Base-by-base conservation (phyloP, 441 rosid genomes). In the Arabidopsis lyrata region DNA sequence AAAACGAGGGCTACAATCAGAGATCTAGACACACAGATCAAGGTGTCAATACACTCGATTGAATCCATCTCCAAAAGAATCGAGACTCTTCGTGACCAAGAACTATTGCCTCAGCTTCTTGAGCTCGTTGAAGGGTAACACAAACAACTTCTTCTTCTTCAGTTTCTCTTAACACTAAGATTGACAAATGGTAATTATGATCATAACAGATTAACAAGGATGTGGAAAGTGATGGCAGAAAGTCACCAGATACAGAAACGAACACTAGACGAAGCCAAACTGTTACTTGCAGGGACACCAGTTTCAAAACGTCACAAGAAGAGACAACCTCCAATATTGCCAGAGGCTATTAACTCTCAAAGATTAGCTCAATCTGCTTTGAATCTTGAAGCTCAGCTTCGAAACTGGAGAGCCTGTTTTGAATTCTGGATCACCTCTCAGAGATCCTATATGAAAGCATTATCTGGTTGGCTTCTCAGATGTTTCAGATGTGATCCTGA, bases 201-300 rank as follows among this genome's bases (percentile, higher is more conserved):
- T 54, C 59, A 48, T 54, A 75, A 73, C 90, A 95, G 99, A 77
- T 77, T 95, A 72, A 85, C 90, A 63, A 86, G 80, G 72, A 95
- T 93, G 99, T 95, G 99, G 99, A 86, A 88, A 80, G 90, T 88
- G 71, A 93, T 95, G 98, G 93, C 96, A 45, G 94, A 90, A 72
- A 86, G 98, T 72, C 99, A 95, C 71, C 90, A 84, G 68, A 79
- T 83, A 44, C 98, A 93, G 78, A 93, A 85, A 79, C 87, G 84
- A 69, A 90, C 98, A 57, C 77, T 95, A 77, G 97, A 93, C 27
- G 96, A 90, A 76, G 99, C 99, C 32, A 95, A 90, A 84, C 78
- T 91, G 73, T 82, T 95, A 74, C 88, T 95, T 24, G 97, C 98
- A 0, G 87, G 95, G 35, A 83, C 89, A 2, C 91, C 92, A 1